These are phyloP conservation scores for Phytophthora litchii DNA, from an alignment of 352 stramenopile species.

Conservation along the genomic window DNA sequence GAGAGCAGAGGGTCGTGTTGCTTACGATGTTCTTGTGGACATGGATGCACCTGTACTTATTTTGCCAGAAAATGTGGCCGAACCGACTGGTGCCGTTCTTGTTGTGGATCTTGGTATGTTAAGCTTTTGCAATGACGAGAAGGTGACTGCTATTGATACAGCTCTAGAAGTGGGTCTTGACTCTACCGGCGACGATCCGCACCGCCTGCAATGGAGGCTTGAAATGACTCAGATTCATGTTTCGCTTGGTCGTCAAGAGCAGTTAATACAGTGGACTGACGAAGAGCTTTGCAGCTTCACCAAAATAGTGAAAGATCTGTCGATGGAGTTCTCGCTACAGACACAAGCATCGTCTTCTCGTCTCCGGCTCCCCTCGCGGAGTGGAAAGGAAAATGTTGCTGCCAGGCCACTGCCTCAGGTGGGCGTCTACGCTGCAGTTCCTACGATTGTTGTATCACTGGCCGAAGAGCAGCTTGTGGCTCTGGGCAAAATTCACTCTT, in stretches of 20 bases:
- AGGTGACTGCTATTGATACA: constrained; percentile 23
- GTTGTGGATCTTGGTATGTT: constrained; percentile 78
- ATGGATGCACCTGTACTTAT: constrained; percentile 81
- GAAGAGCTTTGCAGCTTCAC: constrained; percentile 42
- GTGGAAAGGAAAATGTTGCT: background rate
- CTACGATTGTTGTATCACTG: constrained; percentile 49
- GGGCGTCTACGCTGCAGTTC: constrained; percentile 45
- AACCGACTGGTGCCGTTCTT: constrained; percentile 48
- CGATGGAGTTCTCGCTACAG: constrained; percentile 56
- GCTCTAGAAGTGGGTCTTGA: constrained; percentile 2
- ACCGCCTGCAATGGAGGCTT: constrained; percentile 62
- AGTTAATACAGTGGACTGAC: constrained; percentile 45
- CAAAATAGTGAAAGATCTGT: constrained; percentile 69
- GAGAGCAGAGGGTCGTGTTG: constrained; percentile 28
- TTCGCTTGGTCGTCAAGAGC: constrained; percentile 48
- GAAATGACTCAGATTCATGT: constrained; percentile 70
- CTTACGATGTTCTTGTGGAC: constrained; percentile 74
- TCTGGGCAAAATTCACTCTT: constrained; percentile 63
- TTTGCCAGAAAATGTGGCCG: constrained; percentile 54
- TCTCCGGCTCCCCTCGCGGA: constrained; percentile 24
- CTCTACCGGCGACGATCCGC: constrained; percentile 9
- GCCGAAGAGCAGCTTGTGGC: constrained; percentile 58
- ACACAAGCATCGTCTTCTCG: constrained; percentile 40
- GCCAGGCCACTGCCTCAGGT: constrained; percentile 33
- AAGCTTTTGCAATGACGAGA: constrained; percentile 60